Evolutionary conservation across 2,329 filamentous ascomycete species (phyloP).

Genomic region (Diaporthe vexans): DNA sequence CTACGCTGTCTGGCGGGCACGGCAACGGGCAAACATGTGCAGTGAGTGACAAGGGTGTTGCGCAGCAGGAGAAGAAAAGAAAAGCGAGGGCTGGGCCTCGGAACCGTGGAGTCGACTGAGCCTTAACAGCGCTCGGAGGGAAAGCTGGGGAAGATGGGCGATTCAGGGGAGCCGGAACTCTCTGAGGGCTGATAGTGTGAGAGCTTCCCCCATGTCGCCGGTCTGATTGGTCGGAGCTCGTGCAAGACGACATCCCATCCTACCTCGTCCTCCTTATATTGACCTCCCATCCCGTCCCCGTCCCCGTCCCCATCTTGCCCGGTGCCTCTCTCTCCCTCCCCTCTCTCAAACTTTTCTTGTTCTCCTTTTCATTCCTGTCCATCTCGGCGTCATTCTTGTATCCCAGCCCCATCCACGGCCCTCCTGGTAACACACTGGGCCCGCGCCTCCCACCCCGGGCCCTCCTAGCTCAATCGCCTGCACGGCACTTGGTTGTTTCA

Average conservation of each 20-base stretch:
- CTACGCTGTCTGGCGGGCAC: conserved; percentile 5
- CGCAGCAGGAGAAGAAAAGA: background rate
- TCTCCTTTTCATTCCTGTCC: conserved; percentile 30
- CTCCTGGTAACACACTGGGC: conserved; percentile 32
- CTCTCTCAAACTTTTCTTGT: conserved; percentile 39
- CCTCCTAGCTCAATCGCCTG: conserved; percentile 27
- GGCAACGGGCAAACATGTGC: background rate
- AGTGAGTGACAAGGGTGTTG: background rate
- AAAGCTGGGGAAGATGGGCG: conserved; percentile 27
- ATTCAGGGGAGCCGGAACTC: conserved; percentile 33
- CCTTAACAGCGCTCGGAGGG: conserved; percentile 30
- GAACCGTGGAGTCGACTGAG: conserved; percentile 13
- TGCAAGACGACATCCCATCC: conserved; percentile 43
- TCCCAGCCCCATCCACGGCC: conserved; percentile 13
- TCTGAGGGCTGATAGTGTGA: conserved; percentile 36
- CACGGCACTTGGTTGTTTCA: conserved; percentile 37
- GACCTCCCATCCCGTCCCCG: conserved; percentile 47
- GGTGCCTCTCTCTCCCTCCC: conserved; percentile 42
- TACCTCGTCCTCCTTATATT: conserved; percentile 37
- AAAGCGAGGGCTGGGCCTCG: conserved; percentile 20
- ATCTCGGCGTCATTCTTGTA: conserved; percentile 5
- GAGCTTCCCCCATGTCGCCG: conserved; percentile 44
- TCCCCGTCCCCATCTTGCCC: conserved; percentile 34
- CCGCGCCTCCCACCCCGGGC: conserved; percentile 33
- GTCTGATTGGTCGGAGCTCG: conserved; percentile 49